A percentile compares a stretch with the other conserved stretches of the same genome.
These are phyloP conservation scores for Rhizopogon vinicolor DNA, from an alignment of 768 basidiomycete species.

Conservation along the genomic window DNA sequence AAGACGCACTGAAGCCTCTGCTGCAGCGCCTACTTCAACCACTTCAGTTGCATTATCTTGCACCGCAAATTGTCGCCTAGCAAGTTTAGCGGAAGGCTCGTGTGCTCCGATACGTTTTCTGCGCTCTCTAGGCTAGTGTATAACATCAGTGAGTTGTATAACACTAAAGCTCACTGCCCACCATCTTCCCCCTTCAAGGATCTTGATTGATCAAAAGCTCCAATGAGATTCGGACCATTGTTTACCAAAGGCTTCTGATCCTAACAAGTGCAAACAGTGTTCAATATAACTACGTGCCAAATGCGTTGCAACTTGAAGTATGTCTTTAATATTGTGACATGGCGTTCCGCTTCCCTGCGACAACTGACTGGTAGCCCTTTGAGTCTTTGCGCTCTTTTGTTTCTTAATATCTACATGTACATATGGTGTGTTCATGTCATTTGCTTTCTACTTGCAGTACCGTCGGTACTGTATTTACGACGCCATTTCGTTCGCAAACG, in stretches of 20 bases:
- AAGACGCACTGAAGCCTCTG: constrained; percentile 37
- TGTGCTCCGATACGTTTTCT: constrained; percentile 44
- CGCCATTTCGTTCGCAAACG: too few relatives aligned
- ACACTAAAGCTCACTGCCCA: constrained; percentile 5
- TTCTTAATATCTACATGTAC: too few relatives aligned
- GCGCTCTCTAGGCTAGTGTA: constrained; percentile 30
- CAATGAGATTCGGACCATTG: background rate
- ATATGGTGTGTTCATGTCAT: too few relatives aligned
- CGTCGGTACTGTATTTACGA: too few relatives aligned
- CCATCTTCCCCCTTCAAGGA: constrained; percentile 11
- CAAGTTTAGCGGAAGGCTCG: constrained; percentile 45
- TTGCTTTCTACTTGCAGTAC: too few relatives aligned
- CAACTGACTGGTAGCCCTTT: too few relatives aligned
- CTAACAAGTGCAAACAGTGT: background rate
- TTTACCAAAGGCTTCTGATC: background rate
- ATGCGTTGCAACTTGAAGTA: too few relatives aligned
- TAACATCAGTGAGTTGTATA: constrained; percentile 8
- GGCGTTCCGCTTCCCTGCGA: too few relatives aligned
- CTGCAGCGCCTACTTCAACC: constrained; percentile 39
- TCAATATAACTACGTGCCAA: too few relatives aligned
- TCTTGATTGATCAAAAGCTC: too few relatives aligned
- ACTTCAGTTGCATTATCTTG: constrained; percentile 46
- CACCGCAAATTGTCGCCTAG: constrained; percentile 45
- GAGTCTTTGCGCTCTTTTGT: too few relatives aligned
- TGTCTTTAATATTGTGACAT: too few relatives aligned